phyloP scores from a whole-genome alignment of 2,329 filamentous ascomycete species.

The Aspergillus tanneri region DNA sequence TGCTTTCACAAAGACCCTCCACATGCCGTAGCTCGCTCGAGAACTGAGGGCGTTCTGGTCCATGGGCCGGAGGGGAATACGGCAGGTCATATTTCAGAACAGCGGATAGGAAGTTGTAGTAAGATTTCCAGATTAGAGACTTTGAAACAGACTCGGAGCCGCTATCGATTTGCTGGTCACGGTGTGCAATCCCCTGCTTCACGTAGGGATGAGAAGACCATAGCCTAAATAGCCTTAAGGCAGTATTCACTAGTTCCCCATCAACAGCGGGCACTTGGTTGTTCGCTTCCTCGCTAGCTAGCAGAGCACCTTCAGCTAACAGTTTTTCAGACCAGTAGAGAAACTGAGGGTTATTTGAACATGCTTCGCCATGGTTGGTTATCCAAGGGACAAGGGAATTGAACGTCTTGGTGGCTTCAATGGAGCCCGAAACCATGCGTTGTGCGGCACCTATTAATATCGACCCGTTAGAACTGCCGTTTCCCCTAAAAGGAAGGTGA shows the following conservation, averaged over 20 bases:
- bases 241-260: constrained; percentile 34
- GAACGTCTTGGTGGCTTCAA: constrained; percentile 67
- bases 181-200: constrained; percentile 28
- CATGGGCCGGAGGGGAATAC: constrained; percentile 38
- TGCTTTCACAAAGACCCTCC: constrained; percentile 74
- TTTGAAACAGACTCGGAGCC: constrained; percentile 26
- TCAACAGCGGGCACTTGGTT: constrained; percentile 21
- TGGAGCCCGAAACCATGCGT: constrained; percentile 39
- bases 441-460: constrained; percentile 45
- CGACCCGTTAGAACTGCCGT: constrained; percentile 15
- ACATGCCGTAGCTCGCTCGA: constrained; percentile 75
- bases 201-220: constrained; percentile 43
- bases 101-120: constrained; percentile 76
- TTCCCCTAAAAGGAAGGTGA: constrained; percentile 7
- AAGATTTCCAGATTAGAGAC: constrained; percentile 73
- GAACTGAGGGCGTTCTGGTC: constrained; percentile 60
- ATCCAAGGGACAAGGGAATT: constrained; percentile 65
- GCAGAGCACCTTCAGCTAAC: constrained; percentile 70
- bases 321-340: constrained; percentile 76
- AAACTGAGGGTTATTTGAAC: constrained; percentile 61
- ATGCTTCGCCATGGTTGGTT: constrained; percentile 31
- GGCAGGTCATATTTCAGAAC: constrained; percentile 60
- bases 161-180: constrained; percentile 15
- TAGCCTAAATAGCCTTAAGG: constrained; percentile 50
- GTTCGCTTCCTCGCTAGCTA: constrained; percentile 57